Conservation (phyloP, 2,329 filamentous ascomycete genomes). For the Arthrobotrys entomopaga region DNA sequence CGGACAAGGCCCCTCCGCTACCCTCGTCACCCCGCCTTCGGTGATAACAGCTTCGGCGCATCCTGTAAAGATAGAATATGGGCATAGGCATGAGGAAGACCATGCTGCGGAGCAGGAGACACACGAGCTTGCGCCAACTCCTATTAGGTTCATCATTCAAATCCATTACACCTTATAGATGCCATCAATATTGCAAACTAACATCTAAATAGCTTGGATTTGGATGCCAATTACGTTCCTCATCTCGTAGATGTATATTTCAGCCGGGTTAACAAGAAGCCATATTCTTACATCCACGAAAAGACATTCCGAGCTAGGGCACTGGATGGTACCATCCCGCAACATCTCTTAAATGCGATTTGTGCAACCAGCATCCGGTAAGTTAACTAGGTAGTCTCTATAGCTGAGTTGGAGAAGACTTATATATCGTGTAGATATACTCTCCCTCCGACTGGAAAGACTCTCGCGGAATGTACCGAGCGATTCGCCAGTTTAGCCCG, state of each 20-base stretch:
- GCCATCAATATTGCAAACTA: neutral
- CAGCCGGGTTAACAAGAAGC: conserved; percentile 79
- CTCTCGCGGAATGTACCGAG: conserved; percentile 74
- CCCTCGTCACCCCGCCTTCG: conserved; percentile 47
- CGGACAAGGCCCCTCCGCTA: conserved; percentile 59
- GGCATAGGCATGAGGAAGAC: conserved; percentile 38
- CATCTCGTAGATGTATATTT: conserved; percentile 78
- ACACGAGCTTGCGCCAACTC: conserved; percentile 61
- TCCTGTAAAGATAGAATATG: conserved; percentile 31
- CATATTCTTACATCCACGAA: conserved; percentile 84
- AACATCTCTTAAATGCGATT: conserved; percentile 68
- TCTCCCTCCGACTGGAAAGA: conserved; percentile 63
- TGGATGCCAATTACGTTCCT: conserved; percentile 49
- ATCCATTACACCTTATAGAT: neutral
- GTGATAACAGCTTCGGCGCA: conserved; percentile 29
- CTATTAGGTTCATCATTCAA: conserved; percentile 35
- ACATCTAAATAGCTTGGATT: conserved; percentile 37
- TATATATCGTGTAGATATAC: conserved; percentile 26
- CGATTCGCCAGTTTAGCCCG: conserved; percentile 78
- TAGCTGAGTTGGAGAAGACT: too few species aligned
- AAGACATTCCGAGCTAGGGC: conserved; percentile 76
- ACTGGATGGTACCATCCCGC: conserved; percentile 73
- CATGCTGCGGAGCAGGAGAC: conserved; percentile 60
- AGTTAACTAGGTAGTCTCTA: neutral
- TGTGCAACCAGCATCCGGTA: conserved; percentile 73